Base-by-base conservation (phyloP, 176 grass and related monocot genomes). In the Lolium multiflorum region DNA sequence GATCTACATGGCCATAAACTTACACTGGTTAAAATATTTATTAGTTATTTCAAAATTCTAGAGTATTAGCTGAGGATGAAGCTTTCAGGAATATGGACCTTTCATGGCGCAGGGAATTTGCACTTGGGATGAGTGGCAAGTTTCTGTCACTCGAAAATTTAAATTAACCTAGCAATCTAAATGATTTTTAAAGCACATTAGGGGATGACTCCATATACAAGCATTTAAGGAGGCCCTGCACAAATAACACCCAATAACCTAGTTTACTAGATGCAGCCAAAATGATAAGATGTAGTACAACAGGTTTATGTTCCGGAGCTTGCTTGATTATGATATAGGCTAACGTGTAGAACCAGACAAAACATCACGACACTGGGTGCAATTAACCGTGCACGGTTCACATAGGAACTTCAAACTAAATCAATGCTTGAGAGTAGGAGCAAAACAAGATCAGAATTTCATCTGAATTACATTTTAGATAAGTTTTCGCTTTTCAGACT, bases 341-440 rank as follows among this genome's bases (percentile, higher is more conserved):
- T 13, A 83, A 88, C 9, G 58, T 81, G 41, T 41, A 68, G 1
- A 76, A 81, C 20, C n/a, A 55, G 6, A 80, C 6, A 80, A 14
- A 56, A 21, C 49, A 31, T 88, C 46, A 26, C 22, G 61, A 13
- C 35, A 76, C 20, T 72, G 22, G 15, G 24, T 31, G 24, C 22
- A 88, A 57, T 82, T 87, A 72, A 51, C 63, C 10, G 6, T 28
- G 74, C 37, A 70, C 6, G 21, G 41, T 75, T 75, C 67, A 24
- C 24, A 25, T 56, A 5, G 26, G 26, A 6, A 69, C 48, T 79
- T 76, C 17, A 57, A 24, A 77, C n/a, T 51, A 68, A 13, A 71
- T 83, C 47, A 17, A 71, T 28, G 26, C 38, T 38, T 47, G 0
- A 14, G 24, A 51, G 52, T 14, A 59, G 58, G 5, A 72, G 46